Base-by-base conservation (phyloP, 179 eudicot genomes). In the Actinidia arguta region DNA sequence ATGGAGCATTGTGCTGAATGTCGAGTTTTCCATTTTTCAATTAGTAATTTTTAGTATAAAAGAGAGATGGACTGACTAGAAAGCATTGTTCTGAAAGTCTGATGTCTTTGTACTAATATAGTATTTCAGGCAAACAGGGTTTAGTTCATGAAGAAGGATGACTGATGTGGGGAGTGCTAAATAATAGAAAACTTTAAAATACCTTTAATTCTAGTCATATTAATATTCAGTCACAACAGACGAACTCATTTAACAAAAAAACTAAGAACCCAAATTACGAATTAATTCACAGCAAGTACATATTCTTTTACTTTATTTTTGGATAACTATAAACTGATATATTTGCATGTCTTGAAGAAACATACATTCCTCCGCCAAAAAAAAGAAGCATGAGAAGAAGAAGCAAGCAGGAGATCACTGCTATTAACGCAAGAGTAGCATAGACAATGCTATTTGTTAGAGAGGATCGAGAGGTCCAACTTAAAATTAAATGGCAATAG, bases 351-450 rank as follows among this genome's bases (percentile, higher is more conserved):
- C 59, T n/a, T n/a, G n/a, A n/a, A n/a, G n/a, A n/a, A n/a, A n/a
- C n/a, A n/a, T n/a, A n/a, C n/a, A n/a, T n/a, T n/a, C 59, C 59
- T 20, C 18, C 11, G 8, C 42, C 58, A 48, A 50, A 73, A 51
- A 46, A 66, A 6, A 36, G 36, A n/a, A n/a, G n/a, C n/a, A n/a
- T n/a, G n/a, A n/a, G n/a, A n/a, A n/a, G n/a, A 66, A 50, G 46
- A 66, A 66, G 71, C 39, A 73, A 73, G 44, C 54, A 71, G 42
- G 42, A 73, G 56, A 72, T 73, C 17, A n/a, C 59, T 73, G 39
- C 9, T 25, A n/a, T 13, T 11, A 73, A n/a, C n/a, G n/a, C n/a
- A n/a, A n/a, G n/a, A n/a, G n/a, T n/a, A n/a, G n/a, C n/a, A n/a
- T n/a, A n/a, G n/a, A n/a, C n/a, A n/a, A n/a, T n/a, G n/a, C n/a